These are phyloP conservation scores for Cercospora sp. DNA, from an alignment of 2,329 filamentous ascomycete species.

Conservation along the genomic window DNA sequence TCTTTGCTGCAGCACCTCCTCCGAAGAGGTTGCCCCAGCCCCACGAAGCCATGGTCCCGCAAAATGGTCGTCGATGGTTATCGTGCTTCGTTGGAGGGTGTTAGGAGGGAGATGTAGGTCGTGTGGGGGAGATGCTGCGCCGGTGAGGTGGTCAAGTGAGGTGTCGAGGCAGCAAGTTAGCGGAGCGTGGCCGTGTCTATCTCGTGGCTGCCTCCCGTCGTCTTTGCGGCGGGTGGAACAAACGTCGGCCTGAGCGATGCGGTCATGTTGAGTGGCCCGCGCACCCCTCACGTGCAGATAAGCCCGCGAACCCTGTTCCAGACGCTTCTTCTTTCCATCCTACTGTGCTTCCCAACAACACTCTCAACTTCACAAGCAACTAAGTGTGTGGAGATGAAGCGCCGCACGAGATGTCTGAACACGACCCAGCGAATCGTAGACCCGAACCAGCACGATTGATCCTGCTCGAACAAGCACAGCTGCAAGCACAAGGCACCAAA, in stretches of 20 bases:
- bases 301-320: constrained; percentile 1
- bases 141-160: not conserved
- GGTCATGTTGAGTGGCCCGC: constrained; percentile 5
- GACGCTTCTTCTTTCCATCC: not conserved
- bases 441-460: constrained; percentile 61
- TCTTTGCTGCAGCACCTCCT: constrained; percentile 75
- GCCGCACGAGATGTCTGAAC: not conserved
- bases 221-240: not conserved
- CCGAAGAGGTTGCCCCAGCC: constrained; percentile 75
- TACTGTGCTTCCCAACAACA: too few species aligned
- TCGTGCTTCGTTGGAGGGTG: not conserved
- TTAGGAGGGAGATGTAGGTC: not conserved
- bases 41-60: constrained; percentile 49
- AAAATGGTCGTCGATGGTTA: not conserved
- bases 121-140: not conserved
- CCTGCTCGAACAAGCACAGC: constrained; percentile 47
- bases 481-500: constrained; percentile 61
- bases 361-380: not conserved
- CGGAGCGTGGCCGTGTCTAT: not conserved
- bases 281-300: constrained; percentile 12
- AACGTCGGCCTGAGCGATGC: constrained; percentile 5
- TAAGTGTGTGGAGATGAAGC: not conserved
- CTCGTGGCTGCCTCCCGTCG: constrained; percentile 9
- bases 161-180: constrained; percentile 4
- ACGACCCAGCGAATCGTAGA: constrained; percentile 16